These are phyloP conservation scores for Pythium aristosporum DNA, from an alignment of 352 stramenopile genomes.

Conservation along the genomic window DNA sequence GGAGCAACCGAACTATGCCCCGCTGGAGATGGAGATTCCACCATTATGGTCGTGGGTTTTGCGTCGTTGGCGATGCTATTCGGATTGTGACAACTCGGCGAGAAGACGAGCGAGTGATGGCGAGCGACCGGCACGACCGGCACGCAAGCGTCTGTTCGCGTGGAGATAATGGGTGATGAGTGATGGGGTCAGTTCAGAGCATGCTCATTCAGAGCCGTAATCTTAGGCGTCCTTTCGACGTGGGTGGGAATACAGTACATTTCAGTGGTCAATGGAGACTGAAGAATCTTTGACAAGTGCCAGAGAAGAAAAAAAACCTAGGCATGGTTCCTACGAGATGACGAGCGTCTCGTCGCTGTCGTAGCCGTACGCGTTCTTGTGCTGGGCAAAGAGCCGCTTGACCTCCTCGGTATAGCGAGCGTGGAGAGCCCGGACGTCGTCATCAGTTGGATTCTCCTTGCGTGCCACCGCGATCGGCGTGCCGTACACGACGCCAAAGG, in stretches of 20 bases:
- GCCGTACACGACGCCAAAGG: slow-evolving; percentile 74
- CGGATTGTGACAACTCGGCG: too few relatives aligned
- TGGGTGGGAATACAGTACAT: background rate
- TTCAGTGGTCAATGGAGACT: background rate
- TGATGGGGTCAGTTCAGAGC: background rate
- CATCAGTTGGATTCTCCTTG: slow-evolving; percentile 56
- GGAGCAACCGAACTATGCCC: background rate
- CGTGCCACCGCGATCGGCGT: slow-evolving; percentile 58
- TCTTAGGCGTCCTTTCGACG: too few relatives aligned
- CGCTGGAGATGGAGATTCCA: background rate
- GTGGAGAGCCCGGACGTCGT: slow-evolving; percentile 38
- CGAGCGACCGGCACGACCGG: background rate
- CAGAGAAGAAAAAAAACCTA: background rate
- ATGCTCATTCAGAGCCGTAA: too few relatives aligned
- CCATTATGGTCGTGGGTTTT: background rate
- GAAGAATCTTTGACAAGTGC: too few relatives aligned
- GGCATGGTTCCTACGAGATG: background rate
- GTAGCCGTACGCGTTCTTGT: slow-evolving; percentile 76
- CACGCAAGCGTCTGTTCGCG: slow-evolving; percentile 1
- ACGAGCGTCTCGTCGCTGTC: slow-evolving; percentile 51
- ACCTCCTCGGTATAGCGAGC: slow-evolving; percentile 17
- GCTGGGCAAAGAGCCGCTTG: slow-evolving; percentile 58
- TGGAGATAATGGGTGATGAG: background rate
- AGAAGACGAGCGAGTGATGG: background rate
- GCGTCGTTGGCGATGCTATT: too few relatives aligned